phyloP scores from a whole-genome alignment of 768 basidiomycete species.

The Suillus lakei region DNA sequence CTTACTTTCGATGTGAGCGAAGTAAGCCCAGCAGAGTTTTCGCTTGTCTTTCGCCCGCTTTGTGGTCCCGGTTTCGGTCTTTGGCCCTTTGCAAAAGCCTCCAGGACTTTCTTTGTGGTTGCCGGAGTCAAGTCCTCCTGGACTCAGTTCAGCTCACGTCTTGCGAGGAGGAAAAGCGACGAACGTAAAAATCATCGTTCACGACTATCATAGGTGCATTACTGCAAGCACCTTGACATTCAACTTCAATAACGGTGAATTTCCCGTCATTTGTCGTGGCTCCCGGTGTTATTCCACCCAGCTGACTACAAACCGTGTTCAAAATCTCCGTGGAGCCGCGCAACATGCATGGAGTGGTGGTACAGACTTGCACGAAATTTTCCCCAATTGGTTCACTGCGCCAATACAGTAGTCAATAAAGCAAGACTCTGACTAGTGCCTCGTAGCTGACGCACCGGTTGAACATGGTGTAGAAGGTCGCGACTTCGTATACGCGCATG shows the following conservation, averaged over 20 bases:
- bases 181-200: constrained; percentile 95
- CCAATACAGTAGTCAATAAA: constrained; percentile 6
- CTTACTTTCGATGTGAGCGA: constrained; percentile 74
- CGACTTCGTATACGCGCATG: constrained; percentile 99
- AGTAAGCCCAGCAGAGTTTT: constrained; percentile 93
- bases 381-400: constrained; percentile 89
- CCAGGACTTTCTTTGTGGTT: constrained; percentile 78
- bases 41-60: constrained; percentile 82
- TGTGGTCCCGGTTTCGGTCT: constrained; percentile 96
- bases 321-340: constrained; percentile 90
- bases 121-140: constrained; percentile 86
- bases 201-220: constrained; percentile 98
- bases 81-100: constrained; percentile 78
- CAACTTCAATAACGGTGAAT: constrained; percentile 97
- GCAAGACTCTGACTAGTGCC: not conserved
- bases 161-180: constrained; percentile 33
- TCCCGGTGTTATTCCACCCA: constrained; percentile 84
- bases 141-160: constrained; percentile 14
- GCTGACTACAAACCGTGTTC: constrained; percentile 79
- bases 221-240: constrained; percentile 98
- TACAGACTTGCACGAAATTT: constrained; percentile 97
- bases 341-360: constrained; percentile 98
- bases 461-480: constrained; percentile 99
- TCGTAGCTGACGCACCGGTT: constrained; percentile 72
- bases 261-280: constrained; percentile 95